Conservation (phyloP, 495 filamentous ascomycete species). For the Neurospora cerealis region DNA sequence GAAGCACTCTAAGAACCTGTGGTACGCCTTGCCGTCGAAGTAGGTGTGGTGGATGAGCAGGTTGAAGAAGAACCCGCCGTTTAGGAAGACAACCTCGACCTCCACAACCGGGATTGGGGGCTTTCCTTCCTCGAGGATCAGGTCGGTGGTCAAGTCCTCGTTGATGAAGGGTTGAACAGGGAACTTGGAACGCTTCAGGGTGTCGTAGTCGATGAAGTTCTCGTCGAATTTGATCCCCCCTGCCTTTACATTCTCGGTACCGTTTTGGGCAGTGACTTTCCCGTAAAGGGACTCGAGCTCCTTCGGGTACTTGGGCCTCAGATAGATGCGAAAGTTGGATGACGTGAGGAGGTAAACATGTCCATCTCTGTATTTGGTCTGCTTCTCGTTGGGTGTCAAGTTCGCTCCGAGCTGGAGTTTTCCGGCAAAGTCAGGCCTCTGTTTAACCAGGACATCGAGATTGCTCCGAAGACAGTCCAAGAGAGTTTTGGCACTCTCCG, state of each 20-base stretch:
- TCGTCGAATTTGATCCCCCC: constrained; percentile 3
- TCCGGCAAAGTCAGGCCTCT: constrained; percentile 25
- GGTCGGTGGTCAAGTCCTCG: constrained; percentile 11
- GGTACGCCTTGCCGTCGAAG: constrained; percentile 32
- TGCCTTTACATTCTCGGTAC: not conserved
- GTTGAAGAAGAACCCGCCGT: constrained; percentile 24
- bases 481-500: constrained; percentile 11
- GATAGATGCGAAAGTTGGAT: not conserved
- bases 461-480: constrained; percentile 6
- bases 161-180: constrained; percentile 20
- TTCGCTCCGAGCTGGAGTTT: constrained; percentile 15
- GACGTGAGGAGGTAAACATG: not conserved
- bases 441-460: constrained; percentile 14
- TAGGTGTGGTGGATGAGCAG: constrained; percentile 26
- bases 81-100: constrained; percentile 20
- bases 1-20: constrained; percentile 43
- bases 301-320: not conserved
- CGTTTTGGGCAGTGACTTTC: not conserved
- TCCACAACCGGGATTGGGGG: constrained; percentile 20
- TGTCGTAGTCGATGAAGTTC: constrained; percentile 9
- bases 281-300: not conserved
- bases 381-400: not conserved
- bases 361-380: not conserved
- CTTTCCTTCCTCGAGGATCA: constrained; percentile 7
- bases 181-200: constrained; percentile 17